These are phyloP conservation scores for Candolleomyces eurysporus DNA, from an alignment of 768 basidiomycete species.

Conservation along the genomic window DNA sequence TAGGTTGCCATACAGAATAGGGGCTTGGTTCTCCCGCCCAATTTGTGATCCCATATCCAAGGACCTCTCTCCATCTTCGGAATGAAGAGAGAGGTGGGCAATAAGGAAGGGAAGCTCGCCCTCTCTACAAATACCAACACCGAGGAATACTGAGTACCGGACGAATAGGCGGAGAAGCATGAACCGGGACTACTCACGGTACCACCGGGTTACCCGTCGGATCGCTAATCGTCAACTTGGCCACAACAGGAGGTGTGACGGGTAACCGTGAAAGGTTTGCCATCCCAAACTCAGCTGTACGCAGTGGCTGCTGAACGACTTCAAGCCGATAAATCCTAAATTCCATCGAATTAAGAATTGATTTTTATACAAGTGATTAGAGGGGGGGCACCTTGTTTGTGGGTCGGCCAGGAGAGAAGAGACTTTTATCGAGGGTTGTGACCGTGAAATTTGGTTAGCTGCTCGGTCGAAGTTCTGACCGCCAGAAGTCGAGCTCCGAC, in stretches of 20 bases:
- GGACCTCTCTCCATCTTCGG: conserved; percentile 60
- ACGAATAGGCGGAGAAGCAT: background rate
- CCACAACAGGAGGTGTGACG: conserved; percentile 80
- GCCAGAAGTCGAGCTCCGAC: conserved; percentile 11
- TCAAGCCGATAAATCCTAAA: conserved; percentile 73
- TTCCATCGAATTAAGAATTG: background rate
- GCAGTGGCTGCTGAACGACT: conserved; percentile 81
- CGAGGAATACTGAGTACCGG: background rate
- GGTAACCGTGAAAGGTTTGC: conserved; percentile 76
- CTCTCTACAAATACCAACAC: conserved; percentile 50
- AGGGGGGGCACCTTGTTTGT: conserved; percentile 44
- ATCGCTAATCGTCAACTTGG: conserved; percentile 75
- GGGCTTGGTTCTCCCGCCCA: conserved; percentile 46
- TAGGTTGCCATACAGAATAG: conserved; percentile 80
- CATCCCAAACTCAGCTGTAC: conserved; percentile 78
- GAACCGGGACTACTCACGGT: conserved; percentile 59
- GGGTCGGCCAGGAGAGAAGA: conserved; percentile 57
- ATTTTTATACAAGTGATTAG: background rate
- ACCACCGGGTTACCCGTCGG: conserved; percentile 66
- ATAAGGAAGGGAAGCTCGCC: conserved; percentile 85
- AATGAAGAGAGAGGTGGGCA: conserved; percentile 75
- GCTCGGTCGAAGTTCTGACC: conserved; percentile 9
- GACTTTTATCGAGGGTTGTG: conserved; percentile 54
- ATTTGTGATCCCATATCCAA: conserved; percentile 66
- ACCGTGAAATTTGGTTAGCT: conserved; percentile 31